A percentile compares a stretch with the other conserved stretches of the same genome.
phyloP scores from a whole-genome alignment of 495 filamentous ascomycete genomes.

The Podospora pseudopauciseta region DNA sequence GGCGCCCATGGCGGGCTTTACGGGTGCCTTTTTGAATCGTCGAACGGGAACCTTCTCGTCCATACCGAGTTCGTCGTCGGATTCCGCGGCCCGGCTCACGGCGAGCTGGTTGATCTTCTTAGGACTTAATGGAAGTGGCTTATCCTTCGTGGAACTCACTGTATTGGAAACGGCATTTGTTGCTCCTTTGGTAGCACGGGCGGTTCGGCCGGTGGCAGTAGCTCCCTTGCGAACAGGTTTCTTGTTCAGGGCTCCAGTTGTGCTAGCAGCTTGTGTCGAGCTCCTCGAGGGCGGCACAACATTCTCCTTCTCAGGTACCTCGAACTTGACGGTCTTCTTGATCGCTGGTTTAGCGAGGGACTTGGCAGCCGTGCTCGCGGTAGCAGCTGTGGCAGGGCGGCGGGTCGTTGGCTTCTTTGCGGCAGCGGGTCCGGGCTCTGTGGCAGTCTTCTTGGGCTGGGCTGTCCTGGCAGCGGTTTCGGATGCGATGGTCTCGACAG shows the following conservation, averaged over 20 bases:
- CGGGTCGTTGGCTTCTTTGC: constrained; percentile 41
- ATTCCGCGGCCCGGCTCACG: constrained; percentile 37
- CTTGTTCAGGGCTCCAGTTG: constrained; percentile 23
- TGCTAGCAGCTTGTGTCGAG: constrained; percentile 25
- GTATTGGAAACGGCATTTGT: constrained; percentile 1
- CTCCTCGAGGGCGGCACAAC: constrained; percentile 32
- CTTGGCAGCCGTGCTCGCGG: constrained; percentile 27
- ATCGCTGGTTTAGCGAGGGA: constrained; percentile 33
- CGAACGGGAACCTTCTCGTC: constrained; percentile 48
- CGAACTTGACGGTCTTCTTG: constrained; percentile 56
- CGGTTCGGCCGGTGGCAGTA: constrained; percentile 14
- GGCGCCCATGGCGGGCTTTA: constrained; percentile 26
- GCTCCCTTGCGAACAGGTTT: constrained; percentile 29
- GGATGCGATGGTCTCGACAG: constrained; percentile 25
- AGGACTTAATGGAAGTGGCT: constrained; percentile 45
- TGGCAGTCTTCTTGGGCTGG: constrained; percentile 34
- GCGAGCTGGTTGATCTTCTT: constrained; percentile 55
- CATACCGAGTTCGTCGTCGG: constrained; percentile 54
- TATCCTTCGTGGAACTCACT: constrained; percentile 18
- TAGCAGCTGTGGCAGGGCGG: constrained; percentile 33
- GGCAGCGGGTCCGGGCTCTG: constrained; percentile 26
- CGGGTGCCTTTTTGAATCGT: constrained; percentile 47
- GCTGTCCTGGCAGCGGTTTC: constrained; percentile 31
- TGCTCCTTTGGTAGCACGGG: constrained; percentile 19
- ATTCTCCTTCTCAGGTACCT: constrained; percentile 58